Conservation (phyloP, 176 grass and related monocot species). For the Guadua angustifolia region DNA sequence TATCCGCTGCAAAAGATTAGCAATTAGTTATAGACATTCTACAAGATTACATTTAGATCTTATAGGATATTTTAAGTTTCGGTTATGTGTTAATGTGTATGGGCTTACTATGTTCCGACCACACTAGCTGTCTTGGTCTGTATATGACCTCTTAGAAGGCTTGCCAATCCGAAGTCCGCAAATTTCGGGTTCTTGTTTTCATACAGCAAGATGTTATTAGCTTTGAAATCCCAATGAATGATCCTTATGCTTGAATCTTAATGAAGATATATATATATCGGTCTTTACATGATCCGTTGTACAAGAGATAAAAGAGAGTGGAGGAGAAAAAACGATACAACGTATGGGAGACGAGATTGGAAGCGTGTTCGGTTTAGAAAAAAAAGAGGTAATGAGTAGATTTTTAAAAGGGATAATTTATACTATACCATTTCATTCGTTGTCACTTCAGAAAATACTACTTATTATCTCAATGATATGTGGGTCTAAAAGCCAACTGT, state of each 20-base stretch:
- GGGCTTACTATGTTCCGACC: conserved; percentile 49
- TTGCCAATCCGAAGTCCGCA: conserved; percentile 53
- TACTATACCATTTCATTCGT: too few species aligned
- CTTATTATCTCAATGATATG: too few species aligned
- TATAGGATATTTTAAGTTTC: background rate
- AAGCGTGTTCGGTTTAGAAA: too few species aligned
- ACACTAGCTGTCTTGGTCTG: conserved; percentile 47
- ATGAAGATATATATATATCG: conserved; percentile 66
- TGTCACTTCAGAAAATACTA: too few species aligned
- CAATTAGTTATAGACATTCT: background rate
- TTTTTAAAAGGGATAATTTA: too few species aligned
- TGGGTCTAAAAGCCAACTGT: too few species aligned
- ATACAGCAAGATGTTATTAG: conserved; percentile 55
- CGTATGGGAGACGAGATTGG: too few species aligned
- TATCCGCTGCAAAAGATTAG: conserved; percentile 29
- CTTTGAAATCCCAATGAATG: conserved; percentile 55
- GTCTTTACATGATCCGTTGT: too few species aligned
- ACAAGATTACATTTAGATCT: background rate
- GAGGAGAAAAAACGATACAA: too few species aligned
- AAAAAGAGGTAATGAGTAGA: too few species aligned
- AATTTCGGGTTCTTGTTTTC: conserved; percentile 51
- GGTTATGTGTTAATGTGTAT: background rate
- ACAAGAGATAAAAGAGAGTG: too few species aligned
- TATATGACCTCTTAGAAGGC: conserved; percentile 39
- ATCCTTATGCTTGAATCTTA: conserved; percentile 54